Evolutionary conservation across 176 grass and related monocot species (phyloP).

Genomic region (Ensete ventricosum): DNA sequence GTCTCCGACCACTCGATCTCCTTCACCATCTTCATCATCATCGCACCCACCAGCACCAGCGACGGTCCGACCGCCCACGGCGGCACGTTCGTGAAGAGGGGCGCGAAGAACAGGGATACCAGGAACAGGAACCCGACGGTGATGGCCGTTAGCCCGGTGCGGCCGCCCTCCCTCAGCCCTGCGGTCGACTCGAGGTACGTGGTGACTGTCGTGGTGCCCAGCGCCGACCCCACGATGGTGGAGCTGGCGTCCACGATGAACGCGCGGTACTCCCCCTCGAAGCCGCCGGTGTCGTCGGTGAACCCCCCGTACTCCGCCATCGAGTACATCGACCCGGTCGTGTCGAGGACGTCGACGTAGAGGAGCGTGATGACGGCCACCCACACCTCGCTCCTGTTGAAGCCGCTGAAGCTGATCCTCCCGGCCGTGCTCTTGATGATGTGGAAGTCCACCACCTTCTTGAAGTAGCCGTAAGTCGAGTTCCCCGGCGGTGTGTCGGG

Average conservation of each 20-base stretch:
- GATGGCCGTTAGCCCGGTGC: background rate
- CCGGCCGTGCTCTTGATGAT: background rate
- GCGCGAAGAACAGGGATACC: background rate
- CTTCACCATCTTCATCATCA: background rate
- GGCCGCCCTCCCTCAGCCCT: background rate
- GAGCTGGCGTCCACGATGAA: background rate
- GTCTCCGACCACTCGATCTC: background rate
- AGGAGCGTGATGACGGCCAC: background rate
- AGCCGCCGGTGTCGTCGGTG: background rate
- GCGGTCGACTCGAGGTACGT: background rate
- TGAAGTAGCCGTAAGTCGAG: background rate
- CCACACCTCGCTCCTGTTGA: background rate
- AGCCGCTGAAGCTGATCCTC: background rate
- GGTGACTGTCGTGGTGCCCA: background rate
- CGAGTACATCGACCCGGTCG: background rate
- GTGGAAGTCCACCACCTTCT: background rate
- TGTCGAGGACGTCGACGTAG: conserved; percentile 1
- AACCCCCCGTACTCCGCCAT: background rate
- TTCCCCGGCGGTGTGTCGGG: background rate
- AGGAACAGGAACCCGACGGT: background rate
- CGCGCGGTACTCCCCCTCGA: background rate
- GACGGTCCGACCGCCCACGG: background rate
- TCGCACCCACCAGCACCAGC: background rate
- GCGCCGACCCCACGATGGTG: background rate
- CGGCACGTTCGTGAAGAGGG: background rate